Evolutionary conservation across 2,329 filamentous ascomycete species (phyloP).

Genomic region (Cladosporium velox): DNA sequence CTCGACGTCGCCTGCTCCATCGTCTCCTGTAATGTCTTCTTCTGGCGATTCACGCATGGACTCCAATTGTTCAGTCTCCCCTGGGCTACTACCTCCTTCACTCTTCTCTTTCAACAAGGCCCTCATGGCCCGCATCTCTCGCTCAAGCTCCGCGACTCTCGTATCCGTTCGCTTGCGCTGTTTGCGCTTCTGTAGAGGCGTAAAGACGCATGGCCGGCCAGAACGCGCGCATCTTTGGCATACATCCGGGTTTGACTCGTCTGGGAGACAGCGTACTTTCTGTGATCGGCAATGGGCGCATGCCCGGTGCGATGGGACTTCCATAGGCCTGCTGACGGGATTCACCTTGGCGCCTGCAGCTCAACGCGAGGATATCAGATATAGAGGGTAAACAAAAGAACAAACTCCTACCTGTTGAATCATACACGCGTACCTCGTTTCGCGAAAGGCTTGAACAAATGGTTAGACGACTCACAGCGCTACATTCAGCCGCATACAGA

Average conservation of each 20-base stretch:
- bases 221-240: slow-evolving; percentile 47
- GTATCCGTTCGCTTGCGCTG: slow-evolving; percentile 50
- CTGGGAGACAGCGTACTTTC: slow-evolving; percentile 47
- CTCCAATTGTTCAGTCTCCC: background rate
- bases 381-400: background rate
- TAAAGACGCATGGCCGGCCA: slow-evolving; percentile 44
- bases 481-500: slow-evolving; percentile 2
- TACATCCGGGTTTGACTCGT: slow-evolving; percentile 30
- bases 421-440: background rate
- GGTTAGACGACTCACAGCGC: background rate
- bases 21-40: background rate
- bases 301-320: slow-evolving; percentile 38
- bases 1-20: background rate
- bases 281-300: slow-evolving; percentile 47
- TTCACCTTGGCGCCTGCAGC: background rate
- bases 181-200: slow-evolving; percentile 44
- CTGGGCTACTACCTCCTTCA: slow-evolving; percentile 15
- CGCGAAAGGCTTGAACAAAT: background rate
- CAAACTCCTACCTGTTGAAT: background rate
- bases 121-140: slow-evolving; percentile 46
- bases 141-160: slow-evolving; percentile 48
- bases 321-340: slow-evolving; percentile 12
- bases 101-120: slow-evolving; percentile 39
- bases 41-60: background rate
- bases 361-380: background rate